Evolutionary conservation across 2,329 filamentous ascomycete species (phyloP).

Genomic region (Fusarium denticulatum): DNA sequence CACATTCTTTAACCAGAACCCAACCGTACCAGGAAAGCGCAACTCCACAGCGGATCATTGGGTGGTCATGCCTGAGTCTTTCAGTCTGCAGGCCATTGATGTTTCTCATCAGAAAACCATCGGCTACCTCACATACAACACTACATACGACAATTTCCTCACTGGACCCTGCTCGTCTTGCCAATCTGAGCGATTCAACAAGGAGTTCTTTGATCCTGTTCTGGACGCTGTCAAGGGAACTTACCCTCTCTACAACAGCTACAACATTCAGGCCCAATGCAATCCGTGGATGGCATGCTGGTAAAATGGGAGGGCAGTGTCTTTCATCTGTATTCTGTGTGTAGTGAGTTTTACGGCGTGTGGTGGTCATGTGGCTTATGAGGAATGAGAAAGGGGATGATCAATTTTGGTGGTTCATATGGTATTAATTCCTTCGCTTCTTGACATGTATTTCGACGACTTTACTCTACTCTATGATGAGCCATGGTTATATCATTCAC

Average conservation of each 20-base stretch:
- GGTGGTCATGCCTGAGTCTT: conserved; percentile 54
- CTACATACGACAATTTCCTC: conserved; percentile 52
- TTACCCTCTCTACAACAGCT: conserved; percentile 52
- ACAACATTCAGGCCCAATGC: conserved; percentile 51
- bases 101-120: conserved; percentile 46
- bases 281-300: conserved; percentile 52
- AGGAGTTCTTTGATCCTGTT: conserved; percentile 51
- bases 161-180: conserved; percentile 50
- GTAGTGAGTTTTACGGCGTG: conserved; percentile 9
- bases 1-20: conserved; percentile 54
- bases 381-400: conserved; percentile 5
- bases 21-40: conserved; percentile 47
- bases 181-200: conserved; percentile 50
- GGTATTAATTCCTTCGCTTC: conserved; percentile 28
- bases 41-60: conserved; percentile 46
- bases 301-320: background rate
- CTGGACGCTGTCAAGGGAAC: conserved; percentile 51
- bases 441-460: conserved; percentile 31
- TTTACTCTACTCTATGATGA: conserved; percentile 25
- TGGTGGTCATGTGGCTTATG: conserved; percentile 4
- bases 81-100: conserved; percentile 49
- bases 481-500: background rate
- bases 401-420: conserved; percentile 33
- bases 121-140: conserved; percentile 51
- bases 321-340: conserved; percentile 4